Conservation (phyloP, 345 rosid species). For the Rhodamnia rubescens region DNA sequence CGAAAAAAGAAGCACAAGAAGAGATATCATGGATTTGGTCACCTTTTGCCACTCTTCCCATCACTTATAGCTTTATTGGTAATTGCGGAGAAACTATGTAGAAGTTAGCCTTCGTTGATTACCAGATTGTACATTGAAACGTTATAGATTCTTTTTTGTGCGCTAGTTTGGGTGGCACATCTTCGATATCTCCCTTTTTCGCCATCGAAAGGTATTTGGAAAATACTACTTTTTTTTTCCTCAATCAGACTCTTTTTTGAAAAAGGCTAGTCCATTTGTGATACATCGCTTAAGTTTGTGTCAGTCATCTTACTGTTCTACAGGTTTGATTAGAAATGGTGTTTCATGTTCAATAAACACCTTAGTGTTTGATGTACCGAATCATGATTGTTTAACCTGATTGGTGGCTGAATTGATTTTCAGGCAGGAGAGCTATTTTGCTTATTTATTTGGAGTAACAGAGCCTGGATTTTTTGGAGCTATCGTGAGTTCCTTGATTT, state of each 20-base stretch:
- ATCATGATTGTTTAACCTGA: background rate
- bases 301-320: background rate
- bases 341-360: background rate
- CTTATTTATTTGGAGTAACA: constrained; percentile 81
- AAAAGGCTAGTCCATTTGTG: background rate
- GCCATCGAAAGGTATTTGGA: background rate
- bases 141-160: background rate
- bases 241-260: background rate
- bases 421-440: constrained; percentile 90
- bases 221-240: background rate
- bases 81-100: background rate
- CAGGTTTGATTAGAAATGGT: background rate
- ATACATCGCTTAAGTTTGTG: background rate
- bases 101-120: background rate
- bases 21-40: background rate
- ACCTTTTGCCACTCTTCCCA: background rate
- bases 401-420: background rate
- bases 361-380: background rate
- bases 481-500: constrained; percentile 41
- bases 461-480: constrained; percentile 89
- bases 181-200: background rate
- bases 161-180: background rate
- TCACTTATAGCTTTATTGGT: background rate
- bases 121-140: background rate
- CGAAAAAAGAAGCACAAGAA: background rate